These are phyloP conservation scores for Lepidium aucheri DNA, from an alignment of 345 rosid genomes.

Conservation along the genomic window DNA sequence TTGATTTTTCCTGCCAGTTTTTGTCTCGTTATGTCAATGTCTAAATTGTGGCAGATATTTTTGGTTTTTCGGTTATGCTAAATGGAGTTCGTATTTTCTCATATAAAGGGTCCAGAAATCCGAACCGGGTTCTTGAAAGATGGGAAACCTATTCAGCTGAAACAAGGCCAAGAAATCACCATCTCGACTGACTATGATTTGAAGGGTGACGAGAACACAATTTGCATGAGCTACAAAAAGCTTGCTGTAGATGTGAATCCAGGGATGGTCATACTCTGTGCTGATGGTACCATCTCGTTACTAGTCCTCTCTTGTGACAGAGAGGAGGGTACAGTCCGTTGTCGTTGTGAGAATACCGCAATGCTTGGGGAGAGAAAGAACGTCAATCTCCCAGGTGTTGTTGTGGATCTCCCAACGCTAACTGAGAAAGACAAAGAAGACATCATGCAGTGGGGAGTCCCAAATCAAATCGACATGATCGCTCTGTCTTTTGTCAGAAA, in stretches of 20 bases:
- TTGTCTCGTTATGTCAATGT: background rate
- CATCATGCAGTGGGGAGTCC: slow-evolving; percentile 83
- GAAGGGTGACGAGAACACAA: slow-evolving; percentile 65
- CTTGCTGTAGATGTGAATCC: slow-evolving; percentile 78
- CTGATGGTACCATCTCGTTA: slow-evolving; percentile 93
- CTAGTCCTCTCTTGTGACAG: slow-evolving; percentile 68
- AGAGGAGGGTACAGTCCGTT: slow-evolving; percentile 59
- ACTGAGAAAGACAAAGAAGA: slow-evolving; percentile 98
- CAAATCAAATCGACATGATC: slow-evolving; percentile 91
- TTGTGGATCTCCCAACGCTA: slow-evolving; percentile 92
- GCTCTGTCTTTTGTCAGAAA: slow-evolving; percentile 94
- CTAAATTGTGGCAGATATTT: background rate
- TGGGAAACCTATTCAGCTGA: slow-evolving; percentile 58
- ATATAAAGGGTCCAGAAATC: slow-evolving; percentile 66
- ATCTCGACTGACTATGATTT: slow-evolving; percentile 68
- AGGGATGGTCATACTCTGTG: slow-evolving; percentile 85
- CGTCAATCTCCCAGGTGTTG: slow-evolving; percentile 96
- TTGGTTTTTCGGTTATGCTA: background rate
- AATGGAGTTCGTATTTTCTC: background rate
- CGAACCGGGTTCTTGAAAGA: slow-evolving; percentile 73
- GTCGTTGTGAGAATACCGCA: slow-evolving; percentile 86
- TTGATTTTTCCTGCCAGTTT: background rate
- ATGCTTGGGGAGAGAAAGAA: slow-evolving; percentile 97
- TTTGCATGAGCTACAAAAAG: slow-evolving; percentile 94
- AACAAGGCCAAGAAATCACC: slow-evolving; percentile 77